A percentile compares a stretch with the other conserved stretches of the same genome.
These are phyloP conservation scores for Chlorella ohadii DNA, from an alignment of 139 green algal genomes.

Conservation along the genomic window DNA sequence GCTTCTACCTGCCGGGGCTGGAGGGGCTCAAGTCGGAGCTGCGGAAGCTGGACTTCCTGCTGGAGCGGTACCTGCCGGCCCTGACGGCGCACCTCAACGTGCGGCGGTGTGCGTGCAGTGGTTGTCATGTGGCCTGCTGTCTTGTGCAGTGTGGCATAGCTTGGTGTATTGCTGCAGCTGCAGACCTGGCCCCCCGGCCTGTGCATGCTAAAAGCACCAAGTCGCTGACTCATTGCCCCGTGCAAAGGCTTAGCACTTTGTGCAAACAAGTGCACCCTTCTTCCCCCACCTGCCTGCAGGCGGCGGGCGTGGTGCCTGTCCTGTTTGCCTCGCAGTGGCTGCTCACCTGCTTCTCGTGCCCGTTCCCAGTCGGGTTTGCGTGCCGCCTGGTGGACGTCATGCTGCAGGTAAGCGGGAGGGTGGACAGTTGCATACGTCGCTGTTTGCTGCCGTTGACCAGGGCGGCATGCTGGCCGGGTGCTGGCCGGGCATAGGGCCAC, in stretches of 20 bases:
- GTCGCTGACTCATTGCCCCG: too few relatives aligned
- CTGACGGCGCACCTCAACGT: constrained; percentile 61
- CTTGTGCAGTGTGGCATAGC: background rate
- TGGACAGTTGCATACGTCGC: background rate
- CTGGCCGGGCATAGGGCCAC: too few relatives aligned
- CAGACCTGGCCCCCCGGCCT: too few relatives aligned
- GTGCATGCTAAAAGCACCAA: too few relatives aligned
- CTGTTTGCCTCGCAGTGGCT: constrained; percentile 94
- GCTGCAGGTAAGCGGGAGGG: constrained; percentile 45
- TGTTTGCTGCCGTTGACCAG: too few relatives aligned
- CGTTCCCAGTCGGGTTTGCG: constrained; percentile 85
- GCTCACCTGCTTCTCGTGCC: constrained; percentile 90
- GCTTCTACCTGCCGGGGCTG: constrained; percentile 85
- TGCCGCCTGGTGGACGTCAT: constrained; percentile 91
- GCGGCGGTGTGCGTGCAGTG: too few relatives aligned
- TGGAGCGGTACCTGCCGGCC: constrained; percentile 56
- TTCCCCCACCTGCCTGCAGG: constrained; percentile 58
- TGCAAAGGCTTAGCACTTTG: too few relatives aligned
- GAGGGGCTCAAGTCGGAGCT: constrained; percentile 67
- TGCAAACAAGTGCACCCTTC: too few relatives aligned
- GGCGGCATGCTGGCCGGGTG: too few relatives aligned
- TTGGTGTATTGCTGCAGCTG: background rate
- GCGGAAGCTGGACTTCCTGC: constrained; percentile 56
- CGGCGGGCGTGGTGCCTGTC: constrained; percentile 74
- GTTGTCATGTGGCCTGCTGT: too few relatives aligned